Conservation (phyloP, 2,329 filamentous ascomycete genomes). For the Aureobasidium zeae region DNA sequence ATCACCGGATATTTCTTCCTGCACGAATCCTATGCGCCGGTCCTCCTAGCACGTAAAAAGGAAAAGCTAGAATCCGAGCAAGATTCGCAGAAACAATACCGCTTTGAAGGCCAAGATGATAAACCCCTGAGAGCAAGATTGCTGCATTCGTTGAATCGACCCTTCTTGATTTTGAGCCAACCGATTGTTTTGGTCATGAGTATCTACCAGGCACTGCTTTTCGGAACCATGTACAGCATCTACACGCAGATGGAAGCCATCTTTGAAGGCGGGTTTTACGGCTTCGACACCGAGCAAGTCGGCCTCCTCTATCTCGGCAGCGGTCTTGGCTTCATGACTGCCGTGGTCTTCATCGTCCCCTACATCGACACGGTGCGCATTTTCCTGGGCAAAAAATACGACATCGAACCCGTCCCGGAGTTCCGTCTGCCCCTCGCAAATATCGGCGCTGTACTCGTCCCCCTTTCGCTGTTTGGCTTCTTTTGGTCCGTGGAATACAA, state of each 20-base stretch:
- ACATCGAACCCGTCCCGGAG: conserved; percentile 34
- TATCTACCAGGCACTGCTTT: conserved; percentile 38
- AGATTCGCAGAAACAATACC: conserved; percentile 28
- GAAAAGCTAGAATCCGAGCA: conserved; percentile 27
- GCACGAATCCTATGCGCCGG: conserved; percentile 37
- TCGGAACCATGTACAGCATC: conserved; percentile 40
- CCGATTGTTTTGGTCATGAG: conserved; percentile 40
- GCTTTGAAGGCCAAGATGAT: conserved; percentile 36
- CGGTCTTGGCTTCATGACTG: conserved; percentile 36
- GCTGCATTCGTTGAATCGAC: conserved; percentile 31
- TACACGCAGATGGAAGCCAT: conserved; percentile 43
- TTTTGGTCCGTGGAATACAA: conserved; percentile 37
- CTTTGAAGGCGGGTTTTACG: conserved; percentile 35
- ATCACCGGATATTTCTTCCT: conserved; percentile 36
- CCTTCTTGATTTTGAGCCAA: conserved; percentile 36
- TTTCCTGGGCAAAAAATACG: conserved; percentile 32
- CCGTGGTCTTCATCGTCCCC: conserved; percentile 39
- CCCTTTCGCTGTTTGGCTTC: conserved; percentile 36
- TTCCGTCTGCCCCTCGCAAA: conserved; percentile 39
- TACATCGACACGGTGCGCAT: conserved; percentile 42
- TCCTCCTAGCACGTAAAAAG: conserved; percentile 32
- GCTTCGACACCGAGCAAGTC: conserved; percentile 39
- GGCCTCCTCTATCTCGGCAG: conserved; percentile 39
- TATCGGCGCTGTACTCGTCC: conserved; percentile 37
- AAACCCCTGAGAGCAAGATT: conserved; percentile 32